A percentile compares a stretch with the other conserved stretches of the same genome.
phyloP scores from a whole-genome alignment of 116 monocot species.

The Iris pallida region DNA sequence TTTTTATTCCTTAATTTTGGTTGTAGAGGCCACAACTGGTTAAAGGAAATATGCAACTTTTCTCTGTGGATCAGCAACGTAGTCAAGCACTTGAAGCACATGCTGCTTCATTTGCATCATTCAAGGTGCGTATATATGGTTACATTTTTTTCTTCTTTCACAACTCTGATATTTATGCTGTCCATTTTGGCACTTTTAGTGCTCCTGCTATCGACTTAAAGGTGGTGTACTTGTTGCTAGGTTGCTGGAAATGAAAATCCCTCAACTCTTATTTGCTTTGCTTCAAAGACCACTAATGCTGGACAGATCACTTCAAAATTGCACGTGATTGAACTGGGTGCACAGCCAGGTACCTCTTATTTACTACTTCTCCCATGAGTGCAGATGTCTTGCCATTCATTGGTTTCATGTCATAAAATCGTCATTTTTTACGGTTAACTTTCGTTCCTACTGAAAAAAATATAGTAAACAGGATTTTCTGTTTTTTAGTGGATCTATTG shows the following conservation, averaged over 20 bases:
- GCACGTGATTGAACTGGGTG: slow-evolving; percentile 99
- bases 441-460: too few species aligned
- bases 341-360: slow-evolving; percentile 66
- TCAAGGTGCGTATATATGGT: slow-evolving; percentile 47
- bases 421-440: neutral
- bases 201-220: neutral
- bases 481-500: too few species aligned
- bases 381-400: neutral
- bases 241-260: slow-evolving; percentile 83
- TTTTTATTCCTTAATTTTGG: neutral
- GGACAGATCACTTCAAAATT: slow-evolving; percentile 90
- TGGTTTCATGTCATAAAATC: neutral
- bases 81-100: slow-evolving; percentile 99
- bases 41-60: slow-evolving; percentile 98
- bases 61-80: slow-evolving; percentile 97
- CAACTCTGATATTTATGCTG: neutral
- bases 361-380: neutral
- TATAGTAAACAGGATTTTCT: too few species aligned
- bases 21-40: slow-evolving; percentile 94
- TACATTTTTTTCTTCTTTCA: neutral
- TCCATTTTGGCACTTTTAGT: neutral
- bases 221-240: slow-evolving; percentile 23
- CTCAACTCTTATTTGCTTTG: slow-evolving; percentile 88
- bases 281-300: slow-evolving; percentile 85
- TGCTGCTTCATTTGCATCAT: slow-evolving; percentile 94